Evolutionary conservation across 306 rosid species (phyloP), one percentile per base, ranked within the genome.

Genomic region (Pyrus bretschneideri): DNA sequence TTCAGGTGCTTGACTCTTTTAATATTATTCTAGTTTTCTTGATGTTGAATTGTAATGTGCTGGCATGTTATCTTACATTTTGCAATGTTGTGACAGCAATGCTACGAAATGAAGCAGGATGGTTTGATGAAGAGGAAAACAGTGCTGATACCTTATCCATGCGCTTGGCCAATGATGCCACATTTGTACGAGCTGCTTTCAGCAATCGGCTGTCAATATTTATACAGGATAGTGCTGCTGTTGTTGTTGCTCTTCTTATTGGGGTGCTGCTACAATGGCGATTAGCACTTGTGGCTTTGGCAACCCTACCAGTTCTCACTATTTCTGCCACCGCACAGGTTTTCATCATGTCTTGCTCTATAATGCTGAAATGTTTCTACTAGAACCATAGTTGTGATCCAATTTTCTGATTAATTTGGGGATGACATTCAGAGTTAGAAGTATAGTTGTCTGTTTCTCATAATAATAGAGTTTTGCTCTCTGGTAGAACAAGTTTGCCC

Each of bases 151-250:
- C 94, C 79, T 86, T 96, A 79, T 96, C 99, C 83, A 92, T 96
- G 96, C 99, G 97, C 78, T 84, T 96, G 91, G 99, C 99, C 59
- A 96, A 96, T 70, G 99, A 96, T 83, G 99, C 99, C 70, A 96
- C 99, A 52, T 96, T 96, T 84, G 99, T 96, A 69, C 89, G 98
- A 82, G 99, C 99, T 73, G 95, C 99, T 81, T 96, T 96, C 83
- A 96, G 98, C 82, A 96, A 92, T 80, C 90, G 99, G 68, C 97
- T 96, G 76, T 96, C 99, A 76, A 96, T 96, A 86, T 92, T 96
- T 73, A 89, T 96, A 83, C 99, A 96, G 88, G 99, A 96, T 81
- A 96, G 96, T 82, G 90, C 99, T 86, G 99, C 99, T 76, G 76
- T 96, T 80, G 79, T 92, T 82, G 99, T 96, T 72, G 99, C 99